Evolutionary conservation across 2,329 filamentous ascomycete species (phyloP).

Genomic region (Sporothrix phasma): DNA sequence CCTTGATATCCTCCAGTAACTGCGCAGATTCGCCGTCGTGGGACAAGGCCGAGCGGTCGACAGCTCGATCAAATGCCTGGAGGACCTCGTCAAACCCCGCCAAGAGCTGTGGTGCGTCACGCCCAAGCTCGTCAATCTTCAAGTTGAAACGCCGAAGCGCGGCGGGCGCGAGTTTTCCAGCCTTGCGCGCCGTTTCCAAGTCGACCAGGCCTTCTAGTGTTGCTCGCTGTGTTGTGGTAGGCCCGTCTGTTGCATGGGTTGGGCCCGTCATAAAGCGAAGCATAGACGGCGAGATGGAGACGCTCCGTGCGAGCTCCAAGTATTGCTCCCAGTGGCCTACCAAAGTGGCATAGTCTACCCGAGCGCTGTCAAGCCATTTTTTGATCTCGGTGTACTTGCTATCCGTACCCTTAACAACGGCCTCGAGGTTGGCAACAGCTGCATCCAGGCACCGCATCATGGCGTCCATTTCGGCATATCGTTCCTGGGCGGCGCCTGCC

Average conservation of each 20-base stretch:
- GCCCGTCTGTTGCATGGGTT: conserved; percentile 31
- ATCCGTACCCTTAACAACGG: conserved; percentile 61
- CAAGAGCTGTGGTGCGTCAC: conserved; percentile 49
- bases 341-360: conserved; percentile 57
- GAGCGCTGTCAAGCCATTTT: conserved; percentile 57
- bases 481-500: conserved; percentile 50
- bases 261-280: conserved; percentile 52
- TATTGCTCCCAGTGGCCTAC: conserved; percentile 59
- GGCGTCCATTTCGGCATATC: conserved; percentile 63
- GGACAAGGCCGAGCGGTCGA: conserved; percentile 43
- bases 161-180: conserved; percentile 53
- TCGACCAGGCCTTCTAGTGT: conserved; percentile 71
- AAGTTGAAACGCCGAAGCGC: conserved; percentile 50
- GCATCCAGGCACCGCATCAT: conserved; percentile 74
- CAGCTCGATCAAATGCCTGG: conserved; percentile 51
- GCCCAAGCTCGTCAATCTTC: conserved; percentile 52
- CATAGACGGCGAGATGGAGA: conserved; percentile 58
- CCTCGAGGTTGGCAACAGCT: conserved; percentile 74
- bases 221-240: conserved; percentile 31
- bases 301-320: conserved; percentile 51
- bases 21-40: conserved; percentile 55
- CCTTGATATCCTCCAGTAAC: conserved; percentile 74
- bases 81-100: conserved; percentile 51
- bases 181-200: conserved; percentile 58
- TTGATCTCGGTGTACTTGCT: conserved; percentile 61